These are phyloP conservation scores for Stagonosporopsis rhizophila DNA, from an alignment of 2,329 filamentous ascomycete species.

Conservation along the genomic window DNA sequence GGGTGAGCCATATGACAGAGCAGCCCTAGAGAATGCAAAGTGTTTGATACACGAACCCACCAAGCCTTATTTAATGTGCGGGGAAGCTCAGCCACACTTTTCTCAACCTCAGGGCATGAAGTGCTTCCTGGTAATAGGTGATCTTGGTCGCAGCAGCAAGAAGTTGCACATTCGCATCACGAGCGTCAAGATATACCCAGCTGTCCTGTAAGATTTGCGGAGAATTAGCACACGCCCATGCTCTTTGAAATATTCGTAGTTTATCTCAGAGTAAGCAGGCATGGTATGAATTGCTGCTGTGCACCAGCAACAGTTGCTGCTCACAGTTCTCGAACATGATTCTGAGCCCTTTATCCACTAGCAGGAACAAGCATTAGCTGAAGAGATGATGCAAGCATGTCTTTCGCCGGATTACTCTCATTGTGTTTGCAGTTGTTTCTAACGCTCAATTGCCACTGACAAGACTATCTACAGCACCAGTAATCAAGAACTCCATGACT, in stretches of 20 bases:
- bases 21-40: neutral
- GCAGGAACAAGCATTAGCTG: neutral
- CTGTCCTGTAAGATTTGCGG: too few species aligned
- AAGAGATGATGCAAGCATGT: neutral
- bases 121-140: neutral
- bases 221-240: too few species aligned
- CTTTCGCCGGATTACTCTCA: neutral
- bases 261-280: too few species aligned
- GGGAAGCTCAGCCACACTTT: constrained; percentile 2
- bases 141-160: too few species aligned
- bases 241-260: too few species aligned
- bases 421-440: neutral
- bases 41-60: neutral
- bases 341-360: neutral
- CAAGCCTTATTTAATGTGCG: neutral
- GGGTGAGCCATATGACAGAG: too few species aligned
- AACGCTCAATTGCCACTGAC: too few species aligned
- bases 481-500: neutral
- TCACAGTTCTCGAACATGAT: neutral
- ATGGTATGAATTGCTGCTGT: neutral
- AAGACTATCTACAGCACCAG: too few species aligned
- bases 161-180: neutral
- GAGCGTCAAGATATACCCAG: neutral
- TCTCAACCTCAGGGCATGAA: neutral
- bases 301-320: neutral